Base-by-base conservation (phyloP, 1,284 basidiomycete species). In the Rhodotorula sp. region DNA sequence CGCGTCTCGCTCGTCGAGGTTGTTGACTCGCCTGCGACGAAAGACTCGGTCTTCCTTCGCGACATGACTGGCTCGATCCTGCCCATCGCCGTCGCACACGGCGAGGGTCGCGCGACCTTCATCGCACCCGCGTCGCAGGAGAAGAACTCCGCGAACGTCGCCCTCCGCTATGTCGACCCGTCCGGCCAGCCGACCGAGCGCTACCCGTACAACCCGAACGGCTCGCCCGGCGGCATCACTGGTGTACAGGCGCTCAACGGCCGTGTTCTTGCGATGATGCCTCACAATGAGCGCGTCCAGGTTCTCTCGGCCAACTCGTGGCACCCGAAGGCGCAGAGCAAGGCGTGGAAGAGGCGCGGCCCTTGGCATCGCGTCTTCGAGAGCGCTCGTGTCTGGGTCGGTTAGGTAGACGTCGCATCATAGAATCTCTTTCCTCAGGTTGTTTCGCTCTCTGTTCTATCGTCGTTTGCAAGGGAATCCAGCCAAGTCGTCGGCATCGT, bases 331-430 rank as follows among this genome's bases (percentile, higher is more conserved):
- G 79, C 80, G 46, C 82, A 89, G 68, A 78, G 80, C 71, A 84
- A 86, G 48, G 78, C 83, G 60, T 90, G 88, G 86, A 83, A 85
- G 68, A 86, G 87, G n/a, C 83, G 84, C 58, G 94, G 93, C 2
- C 95, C 95, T 2, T 99, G 95, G 95, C 94, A 96, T 82, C 88
- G 86, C 78, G 81, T 98, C 80, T 99, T 98, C 87, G 90, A 94
- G 82, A 97, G 89, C 79, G 94, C 92, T 1, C 81, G 84, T 66
- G 76, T 73, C 61, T 85, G 80, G 78, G 79, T 82, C 27, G 79
- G 68, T 9, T 78, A 70, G 36, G 39, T 44, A 44, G 39, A 44
- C 13, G 39, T 15, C 39, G 39, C 39, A 44, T 44, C 3, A 44
- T 44, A 44, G 39, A 44, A 15, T 44, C 39, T 44, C 39, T 44